These are phyloP conservation scores for Kluyveromyces aestuarii DNA, from an alignment of 805 yeast genomes.

Conservation along the genomic window DNA sequence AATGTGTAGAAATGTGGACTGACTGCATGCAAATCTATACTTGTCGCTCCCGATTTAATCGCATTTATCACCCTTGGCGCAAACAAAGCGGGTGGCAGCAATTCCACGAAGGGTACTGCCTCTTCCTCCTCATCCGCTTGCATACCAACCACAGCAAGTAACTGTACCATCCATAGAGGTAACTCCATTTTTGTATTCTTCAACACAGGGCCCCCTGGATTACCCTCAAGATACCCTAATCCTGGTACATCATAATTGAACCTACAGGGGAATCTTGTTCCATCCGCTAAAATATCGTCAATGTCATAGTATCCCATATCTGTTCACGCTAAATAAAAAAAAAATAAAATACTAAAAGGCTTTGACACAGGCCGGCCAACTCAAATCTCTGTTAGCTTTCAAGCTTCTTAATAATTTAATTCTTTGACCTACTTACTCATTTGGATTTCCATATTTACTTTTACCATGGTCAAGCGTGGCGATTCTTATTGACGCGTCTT, in stretches of 20 bases:
- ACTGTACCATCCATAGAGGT: slow-evolving; percentile 84
- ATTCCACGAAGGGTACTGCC: slow-evolving; percentile 47
- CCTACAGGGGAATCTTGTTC: slow-evolving; percentile 67
- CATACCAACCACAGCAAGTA: slow-evolving; percentile 47
- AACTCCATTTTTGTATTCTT: slow-evolving; percentile 60
- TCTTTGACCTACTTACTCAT: too few relatives aligned
- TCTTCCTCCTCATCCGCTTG: slow-evolving; percentile 22
- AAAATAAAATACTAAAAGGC: neutral
- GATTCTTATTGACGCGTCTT: too few relatives aligned
- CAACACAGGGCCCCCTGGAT: slow-evolving; percentile 49
- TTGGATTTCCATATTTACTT: too few relatives aligned
- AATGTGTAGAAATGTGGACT: slow-evolving; percentile 60
- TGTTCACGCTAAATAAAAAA: neutral
- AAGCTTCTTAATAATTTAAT: too few relatives aligned
- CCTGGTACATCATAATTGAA: slow-evolving; percentile 77
- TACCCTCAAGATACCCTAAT: slow-evolving; percentile 77
- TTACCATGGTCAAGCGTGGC: too few relatives aligned
- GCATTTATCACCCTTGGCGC: slow-evolving; percentile 65
- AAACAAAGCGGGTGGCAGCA: slow-evolving; percentile 65
- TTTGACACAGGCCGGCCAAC: too few relatives aligned
- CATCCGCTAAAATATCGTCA: slow-evolving; percentile 66
- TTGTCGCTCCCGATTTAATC: slow-evolving; percentile 59
- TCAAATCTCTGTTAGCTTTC: too few relatives aligned
- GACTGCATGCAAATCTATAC: slow-evolving; percentile 59
- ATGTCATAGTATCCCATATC: slow-evolving; percentile 54